Evolutionary conservation across 2,329 filamentous ascomycete species (phyloP).

Genomic region (Cryphonectria japonica): DNA sequence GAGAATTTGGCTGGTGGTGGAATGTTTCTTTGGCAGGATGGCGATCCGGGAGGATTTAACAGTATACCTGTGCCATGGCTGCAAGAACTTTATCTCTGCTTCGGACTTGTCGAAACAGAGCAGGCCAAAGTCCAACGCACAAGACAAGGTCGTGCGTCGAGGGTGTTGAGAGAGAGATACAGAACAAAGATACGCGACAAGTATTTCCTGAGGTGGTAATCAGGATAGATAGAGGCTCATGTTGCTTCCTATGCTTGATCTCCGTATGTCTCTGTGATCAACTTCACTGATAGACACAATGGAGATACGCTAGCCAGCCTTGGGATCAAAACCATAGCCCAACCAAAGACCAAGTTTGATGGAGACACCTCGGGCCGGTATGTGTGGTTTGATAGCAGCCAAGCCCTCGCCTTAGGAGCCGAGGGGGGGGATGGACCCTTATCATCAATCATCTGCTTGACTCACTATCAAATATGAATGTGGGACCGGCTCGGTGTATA

Average conservation of each 20-base stretch:
- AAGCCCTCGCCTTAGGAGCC: not conserved
- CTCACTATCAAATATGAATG: not conserved
- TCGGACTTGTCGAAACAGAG: not conserved
- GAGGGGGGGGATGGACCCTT: not conserved
- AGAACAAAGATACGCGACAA: not conserved
- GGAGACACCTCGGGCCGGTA: not conserved
- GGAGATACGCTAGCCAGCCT: not conserved
- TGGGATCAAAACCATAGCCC: no score
- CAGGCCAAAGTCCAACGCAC: not conserved
- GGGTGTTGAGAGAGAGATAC: not conserved
- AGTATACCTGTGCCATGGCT: not conserved
- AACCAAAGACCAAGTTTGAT: not conserved
- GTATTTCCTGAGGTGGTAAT: not conserved
- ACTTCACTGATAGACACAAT: not conserved
- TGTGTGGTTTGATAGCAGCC: not conserved
- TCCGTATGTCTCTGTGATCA: not conserved
- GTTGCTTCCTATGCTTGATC: not conserved
- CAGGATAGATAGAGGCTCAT: not conserved
- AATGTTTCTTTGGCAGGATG: not conserved
- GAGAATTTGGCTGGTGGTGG: not conserved
- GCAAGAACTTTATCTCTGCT: not conserved
- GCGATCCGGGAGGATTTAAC: not conserved
- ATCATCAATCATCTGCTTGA: conserved; percentile 16
- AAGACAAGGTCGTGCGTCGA: not conserved
- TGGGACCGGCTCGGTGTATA: conserved; percentile 13